Base-by-base conservation (phyloP, 208 protist species). In the Crithidia acanthocephali region DNA sequence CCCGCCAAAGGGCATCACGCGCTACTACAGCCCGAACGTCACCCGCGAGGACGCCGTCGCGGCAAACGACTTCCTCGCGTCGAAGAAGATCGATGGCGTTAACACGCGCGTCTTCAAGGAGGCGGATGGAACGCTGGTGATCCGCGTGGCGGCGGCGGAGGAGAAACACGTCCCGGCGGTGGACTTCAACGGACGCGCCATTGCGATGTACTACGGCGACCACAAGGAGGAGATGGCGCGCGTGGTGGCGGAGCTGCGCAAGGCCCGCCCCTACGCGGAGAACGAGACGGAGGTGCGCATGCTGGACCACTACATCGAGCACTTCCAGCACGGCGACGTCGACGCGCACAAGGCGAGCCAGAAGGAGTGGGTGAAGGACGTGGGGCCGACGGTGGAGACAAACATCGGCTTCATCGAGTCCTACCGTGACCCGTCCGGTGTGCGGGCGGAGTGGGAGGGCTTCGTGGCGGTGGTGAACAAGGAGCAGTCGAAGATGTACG, bases 321-420 rank as follows among this genome's bases (percentile, higher is more conserved):
- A 86, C 60, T 98, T 98, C 69, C 50, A 22, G 23, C 10, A n/a
- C 44, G 96, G 96, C 44, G 66, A 80, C 64, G 89, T 98, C 20
- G 62, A 97, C 23, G 90, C 47, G 40, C 91, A 97, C 90, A 97
- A 93, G 64, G 87, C 93, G 52, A 87, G 82, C 20, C 94, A 98
- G 79, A 83, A 76, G 57, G 72, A 73, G 71, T 98, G 96, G 96
- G 87, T 98, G 61, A 88, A 92, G 80, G 94, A 98, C 62, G 68
- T 90, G n/a, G 84, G 81, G 6, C 96, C 96, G 11, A 75, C 74
- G 10, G 93, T 98, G 51, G 96, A 98, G 82, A 95, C 88, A 22
- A 98, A 98, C 79, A 95, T 98, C 68, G 96, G 96, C 62, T 98
- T 98, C 76, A 96, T 98, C 59, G 95, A 98, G 80, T 87, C 85